Base-by-base conservation (phyloP, 352 stramenopile genomes). In the Paralagenidium karlingii region DNA sequence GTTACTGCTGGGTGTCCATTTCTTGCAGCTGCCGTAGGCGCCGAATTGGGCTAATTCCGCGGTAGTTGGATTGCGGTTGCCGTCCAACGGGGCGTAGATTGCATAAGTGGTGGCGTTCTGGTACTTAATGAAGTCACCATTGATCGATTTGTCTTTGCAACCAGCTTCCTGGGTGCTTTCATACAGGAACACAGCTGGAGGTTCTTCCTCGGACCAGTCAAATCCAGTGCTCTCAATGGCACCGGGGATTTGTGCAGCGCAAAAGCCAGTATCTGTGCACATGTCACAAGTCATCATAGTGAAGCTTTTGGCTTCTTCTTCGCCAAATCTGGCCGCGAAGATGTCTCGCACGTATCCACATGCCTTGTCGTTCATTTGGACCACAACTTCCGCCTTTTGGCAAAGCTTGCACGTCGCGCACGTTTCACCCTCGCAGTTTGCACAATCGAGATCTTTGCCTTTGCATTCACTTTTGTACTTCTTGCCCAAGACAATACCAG, bases 51-150 rank as follows among this genome's bases (percentile, higher is more conserved):
- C 64, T 38, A 83, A 53, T 50, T 83, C 69, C 0, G 43, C 50
- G 33, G 79, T 45, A 22, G 69, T 83, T 41, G 69, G 69, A 55
- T 81, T 81, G 15, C 66, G 66, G 5, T 56, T 55, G 26, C 55
- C 45, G 21, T 65, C 66, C 9, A 83, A 55, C 47, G 57, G 61
- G 33, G 54, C 63, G 66, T 65, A 84, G 42, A 68, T 51, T 2
- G 71, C 55, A 21, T 59, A 49, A 10, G 49, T 46, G 7, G 29
- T 63, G 40, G 61, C 56, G 43, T 68, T 68, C 38, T 84, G 37
- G 58, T 76, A 87, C 58, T 67, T 24, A n/a, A 70, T 54, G 51
- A 78, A 87, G 49, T 69, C 58, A 39, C 63, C 63, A 36, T 82
- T 79, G 22, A 63, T 58, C 16, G 32, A 54, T 18, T 48, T 38